These are phyloP conservation scores for Corymbia citriodora DNA, from an alignment of 441 rosid species.

Conservation along the genomic window DNA sequence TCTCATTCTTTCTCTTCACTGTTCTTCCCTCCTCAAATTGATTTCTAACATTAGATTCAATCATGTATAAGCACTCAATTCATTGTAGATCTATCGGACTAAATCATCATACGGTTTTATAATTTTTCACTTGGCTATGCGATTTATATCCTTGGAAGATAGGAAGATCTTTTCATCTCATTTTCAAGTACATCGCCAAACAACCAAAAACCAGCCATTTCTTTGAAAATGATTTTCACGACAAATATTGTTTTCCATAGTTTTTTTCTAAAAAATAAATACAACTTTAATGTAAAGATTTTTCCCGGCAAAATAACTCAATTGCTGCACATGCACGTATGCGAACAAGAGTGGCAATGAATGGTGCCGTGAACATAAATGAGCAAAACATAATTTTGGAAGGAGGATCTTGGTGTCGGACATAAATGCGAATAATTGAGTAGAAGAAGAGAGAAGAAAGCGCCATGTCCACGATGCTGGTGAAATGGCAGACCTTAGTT, in stretches of 20 bases:
- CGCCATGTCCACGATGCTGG: not conserved
- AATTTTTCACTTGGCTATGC: not conserved
- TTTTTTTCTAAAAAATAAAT: not conserved
- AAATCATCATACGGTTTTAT: not conserved
- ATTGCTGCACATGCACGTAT: not conserved
- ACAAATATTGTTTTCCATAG: not conserved
- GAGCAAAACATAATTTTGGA: not conserved
- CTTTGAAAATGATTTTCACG: not conserved
- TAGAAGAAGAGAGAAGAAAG: not conserved
- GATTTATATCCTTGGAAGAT: not conserved
- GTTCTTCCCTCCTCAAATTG: not conserved
- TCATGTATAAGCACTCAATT: not conserved
- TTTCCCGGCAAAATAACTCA: not conserved
- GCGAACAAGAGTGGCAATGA: not conserved
- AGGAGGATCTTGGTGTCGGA: not conserved
- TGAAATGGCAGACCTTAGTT: not conserved
- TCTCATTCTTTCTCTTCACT: not conserved
- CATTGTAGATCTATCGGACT: not conserved
- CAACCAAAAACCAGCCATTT: fast-evolving
- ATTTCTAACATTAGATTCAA: not conserved
- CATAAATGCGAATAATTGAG: not conserved
- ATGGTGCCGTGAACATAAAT: not conserved
- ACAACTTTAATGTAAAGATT: not conserved
- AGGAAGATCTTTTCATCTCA: not conserved
- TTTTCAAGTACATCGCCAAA: not conserved